Evolutionary conservation across 352 stramenopile species (phyloP).

Genomic region (Phytophthora lateralis): DNA sequence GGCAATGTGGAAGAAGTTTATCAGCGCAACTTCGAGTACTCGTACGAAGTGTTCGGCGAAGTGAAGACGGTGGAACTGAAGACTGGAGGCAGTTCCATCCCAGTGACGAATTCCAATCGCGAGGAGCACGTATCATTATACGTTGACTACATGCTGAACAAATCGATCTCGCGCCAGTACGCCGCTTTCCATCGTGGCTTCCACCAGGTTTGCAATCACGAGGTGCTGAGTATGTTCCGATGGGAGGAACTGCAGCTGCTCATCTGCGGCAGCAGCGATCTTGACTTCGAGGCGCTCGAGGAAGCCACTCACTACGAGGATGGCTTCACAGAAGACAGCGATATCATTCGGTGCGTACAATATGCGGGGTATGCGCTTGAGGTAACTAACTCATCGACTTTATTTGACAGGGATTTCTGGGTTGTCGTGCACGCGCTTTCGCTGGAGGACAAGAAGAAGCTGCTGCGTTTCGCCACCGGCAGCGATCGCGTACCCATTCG

Average conservation of each 20-base stretch:
- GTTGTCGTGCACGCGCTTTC: conserved; percentile 78
- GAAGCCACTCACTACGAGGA: conserved; percentile 79
- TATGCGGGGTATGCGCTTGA: neutral
- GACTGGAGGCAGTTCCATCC: conserved; percentile 53
- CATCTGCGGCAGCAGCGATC: conserved; percentile 73
- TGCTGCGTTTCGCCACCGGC: conserved; percentile 86
- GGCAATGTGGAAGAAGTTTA: conserved; percentile 75
- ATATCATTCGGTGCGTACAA: conserved; percentile 55
- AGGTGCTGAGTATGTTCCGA: conserved; percentile 80
- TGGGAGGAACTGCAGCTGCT: conserved; percentile 81
- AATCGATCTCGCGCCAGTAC: conserved; percentile 66
- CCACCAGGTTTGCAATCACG: conserved; percentile 71
- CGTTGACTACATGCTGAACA: conserved; percentile 75
- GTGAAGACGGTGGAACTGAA: conserved; percentile 84
- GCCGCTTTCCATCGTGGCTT: conserved; percentile 78
- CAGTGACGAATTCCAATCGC: conserved; percentile 69
- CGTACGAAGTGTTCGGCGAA: conserved; percentile 79
- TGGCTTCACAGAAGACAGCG: conserved; percentile 69
- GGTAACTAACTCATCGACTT: conserved; percentile 1
- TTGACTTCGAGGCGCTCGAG: conserved; percentile 83
- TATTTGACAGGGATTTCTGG: conserved; percentile 72
- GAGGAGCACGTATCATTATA: conserved; percentile 79
- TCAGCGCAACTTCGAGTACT: conserved; percentile 79
- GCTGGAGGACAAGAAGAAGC: conserved; percentile 85
- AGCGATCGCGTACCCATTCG: conserved; percentile 87